Conservation (phyloP, 2,329 filamentous ascomycete species). For the Cercospora sp. region DNA sequence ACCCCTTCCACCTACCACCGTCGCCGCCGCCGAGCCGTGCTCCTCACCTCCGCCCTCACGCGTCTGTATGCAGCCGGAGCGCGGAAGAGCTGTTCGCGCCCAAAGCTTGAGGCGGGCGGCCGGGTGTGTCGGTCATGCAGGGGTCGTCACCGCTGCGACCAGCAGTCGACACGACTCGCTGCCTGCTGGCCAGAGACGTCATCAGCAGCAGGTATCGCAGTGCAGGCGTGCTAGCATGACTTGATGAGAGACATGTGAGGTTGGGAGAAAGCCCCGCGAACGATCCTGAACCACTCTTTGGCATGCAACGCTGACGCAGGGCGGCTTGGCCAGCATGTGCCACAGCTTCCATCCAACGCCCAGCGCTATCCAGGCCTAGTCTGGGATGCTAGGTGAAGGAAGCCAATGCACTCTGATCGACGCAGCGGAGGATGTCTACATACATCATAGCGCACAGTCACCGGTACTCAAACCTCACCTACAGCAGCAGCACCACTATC, state of each 20-base stretch:
- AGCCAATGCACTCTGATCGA: not conserved
- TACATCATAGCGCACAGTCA: not conserved
- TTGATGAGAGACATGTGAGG: conserved; percentile 4
- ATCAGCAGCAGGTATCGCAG: not conserved
- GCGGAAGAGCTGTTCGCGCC: conserved; percentile 4
- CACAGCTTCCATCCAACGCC: not conserved
- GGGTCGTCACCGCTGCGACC: conserved; percentile 4
- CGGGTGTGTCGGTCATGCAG: conserved; percentile 1
- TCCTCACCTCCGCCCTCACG: not conserved
- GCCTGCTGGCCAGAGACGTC: not conserved
- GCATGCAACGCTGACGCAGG: not conserved
- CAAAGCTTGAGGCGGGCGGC: conserved; percentile 12
- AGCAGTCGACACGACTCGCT: not conserved
- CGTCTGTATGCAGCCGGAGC: not conserved
- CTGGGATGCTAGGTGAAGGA: not conserved
- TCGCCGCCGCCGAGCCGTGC: not conserved
- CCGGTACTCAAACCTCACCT: not conserved
- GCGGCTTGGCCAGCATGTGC: not conserved
- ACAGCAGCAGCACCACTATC: not conserved
- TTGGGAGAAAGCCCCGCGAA: not conserved
- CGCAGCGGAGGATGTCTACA: not conserved
- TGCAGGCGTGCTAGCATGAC: not conserved
- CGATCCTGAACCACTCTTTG: not conserved
- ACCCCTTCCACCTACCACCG: not conserved
- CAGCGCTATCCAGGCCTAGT: not conserved